A percentile compares a stretch with the other conserved stretches of the same genome.
phyloP scores from a whole-genome alignment of 768 basidiomycete genomes.

The Gloeostereum incarnatum region DNA sequence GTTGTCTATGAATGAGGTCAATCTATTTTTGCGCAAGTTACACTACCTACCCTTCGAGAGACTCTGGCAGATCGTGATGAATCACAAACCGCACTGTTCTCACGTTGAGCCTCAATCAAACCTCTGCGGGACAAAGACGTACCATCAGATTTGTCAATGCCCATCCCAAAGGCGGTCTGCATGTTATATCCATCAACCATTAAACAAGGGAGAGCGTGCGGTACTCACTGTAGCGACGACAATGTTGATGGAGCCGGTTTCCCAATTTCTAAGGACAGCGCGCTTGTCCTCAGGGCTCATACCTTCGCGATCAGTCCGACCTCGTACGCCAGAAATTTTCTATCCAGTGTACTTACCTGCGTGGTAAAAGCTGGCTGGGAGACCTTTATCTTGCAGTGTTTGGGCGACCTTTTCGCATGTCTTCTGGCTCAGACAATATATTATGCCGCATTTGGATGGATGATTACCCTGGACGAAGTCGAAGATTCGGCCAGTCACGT shows the following conservation, averaged over 20 bases:
- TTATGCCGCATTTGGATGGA: conserved; percentile 59
- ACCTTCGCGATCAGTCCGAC: too few relatives aligned
- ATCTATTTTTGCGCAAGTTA: background rate
- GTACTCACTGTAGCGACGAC: conserved; percentile 84
- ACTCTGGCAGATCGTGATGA: conserved; percentile 74
- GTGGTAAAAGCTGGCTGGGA: conserved; percentile 77
- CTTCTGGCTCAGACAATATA: conserved; percentile 68
- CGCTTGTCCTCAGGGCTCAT: conserved; percentile 51
- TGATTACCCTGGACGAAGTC: conserved; percentile 57
- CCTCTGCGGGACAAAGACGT: conserved; percentile 8
- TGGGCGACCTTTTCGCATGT: conserved; percentile 78
- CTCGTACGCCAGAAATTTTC: too few relatives aligned
- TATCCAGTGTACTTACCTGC: too few relatives aligned
- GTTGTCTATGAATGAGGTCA: conserved; percentile 6
- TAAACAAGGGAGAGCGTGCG: background rate
- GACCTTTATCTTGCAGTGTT: conserved; percentile 45
- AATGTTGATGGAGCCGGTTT: conserved; percentile 56
- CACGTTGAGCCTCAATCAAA: background rate
- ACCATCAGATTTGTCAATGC: conserved; percentile 84
- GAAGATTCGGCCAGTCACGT: conserved; percentile 51
- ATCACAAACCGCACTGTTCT: conserved; percentile 87
- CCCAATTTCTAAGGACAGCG: conserved; percentile 70
- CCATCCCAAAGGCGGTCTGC: conserved; percentile 96
- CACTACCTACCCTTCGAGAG: conserved; percentile 64
- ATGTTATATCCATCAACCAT: background rate